phyloP scores from a whole-genome alignment of 257 asterid genomes.

The Schizonepeta tenuifolia region DNA sequence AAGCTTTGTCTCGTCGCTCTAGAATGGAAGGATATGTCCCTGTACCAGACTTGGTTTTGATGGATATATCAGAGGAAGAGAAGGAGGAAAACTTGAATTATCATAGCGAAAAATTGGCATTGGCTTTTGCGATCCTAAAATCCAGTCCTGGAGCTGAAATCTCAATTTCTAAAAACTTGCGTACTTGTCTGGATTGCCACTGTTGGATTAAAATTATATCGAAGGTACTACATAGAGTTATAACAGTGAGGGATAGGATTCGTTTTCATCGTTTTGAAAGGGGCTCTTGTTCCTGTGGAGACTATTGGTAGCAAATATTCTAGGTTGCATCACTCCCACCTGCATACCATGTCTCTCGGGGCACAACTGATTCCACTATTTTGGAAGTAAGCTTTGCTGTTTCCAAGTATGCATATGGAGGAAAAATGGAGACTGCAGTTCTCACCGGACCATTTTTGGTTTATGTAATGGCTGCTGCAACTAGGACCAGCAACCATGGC shows the following conservation, averaged over 20 bases:
- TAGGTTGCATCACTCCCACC: slow-evolving; percentile 1
- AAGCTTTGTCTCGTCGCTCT: slow-evolving; percentile 49
- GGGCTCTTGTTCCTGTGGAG: slow-evolving; percentile 73
- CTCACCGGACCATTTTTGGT: neutral
- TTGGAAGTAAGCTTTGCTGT: slow-evolving; percentile 14
- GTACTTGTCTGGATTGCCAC: slow-evolving; percentile 83
- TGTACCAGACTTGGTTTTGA: slow-evolving; percentile 59
- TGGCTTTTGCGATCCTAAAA: slow-evolving; percentile 67
- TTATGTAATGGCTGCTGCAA: slow-evolving; percentile 10
- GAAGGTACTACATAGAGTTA: slow-evolving; percentile 59
- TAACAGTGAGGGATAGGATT: slow-evolving; percentile 71
- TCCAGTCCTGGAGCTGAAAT: slow-evolving; percentile 76
- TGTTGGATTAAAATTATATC: slow-evolving; percentile 74
- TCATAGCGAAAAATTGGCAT: slow-evolving; percentile 81
- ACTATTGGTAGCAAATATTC: slow-evolving; percentile 60
- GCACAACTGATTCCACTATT: neutral
- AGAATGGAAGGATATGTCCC: slow-evolving; percentile 64
- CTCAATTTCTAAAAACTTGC: slow-evolving; percentile 64
- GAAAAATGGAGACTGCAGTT: slow-evolving; percentile 1
- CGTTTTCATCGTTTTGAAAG: slow-evolving; percentile 77
- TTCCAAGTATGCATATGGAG: neutral
- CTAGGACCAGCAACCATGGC: neutral
- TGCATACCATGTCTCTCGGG: too few relatives aligned
- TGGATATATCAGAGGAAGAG: slow-evolving; percentile 87
- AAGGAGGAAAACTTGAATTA: slow-evolving; percentile 70